Base-by-base conservation (phyloP, 345 rosid genomes). In the Turritis glabra region DNA sequence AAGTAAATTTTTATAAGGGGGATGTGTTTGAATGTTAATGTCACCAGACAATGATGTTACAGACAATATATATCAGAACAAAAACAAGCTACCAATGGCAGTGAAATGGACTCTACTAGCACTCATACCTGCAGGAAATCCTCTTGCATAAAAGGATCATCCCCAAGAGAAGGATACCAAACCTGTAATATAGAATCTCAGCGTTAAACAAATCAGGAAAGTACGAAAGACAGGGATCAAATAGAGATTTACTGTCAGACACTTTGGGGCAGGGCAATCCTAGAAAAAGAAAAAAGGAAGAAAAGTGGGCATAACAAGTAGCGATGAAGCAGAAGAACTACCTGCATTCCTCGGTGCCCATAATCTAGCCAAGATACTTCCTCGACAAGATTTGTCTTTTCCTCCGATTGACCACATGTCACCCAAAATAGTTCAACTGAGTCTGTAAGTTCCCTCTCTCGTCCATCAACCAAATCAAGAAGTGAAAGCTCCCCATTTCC, bases 331-430 rank as follows among this genome's bases (percentile, higher is more conserved):
- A 59, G 63, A 66, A 60, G 68, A 52, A 35, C 86, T 84, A 90
- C 99, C 94, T 95, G 99, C 99, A 95, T 95, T 83, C 98, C 99
- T 77, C 97, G 84, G 72, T 90, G 88, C 21, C 99, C 97, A 50
- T 95, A 95, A 83, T 92, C 99, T 77, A 95, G 83, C 99, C 99
- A 95, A 59, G 99, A 92, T 30, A 95, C 97, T 68, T 92, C 99
- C 81, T 92, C 99, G 25, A 95, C 86, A 57, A 95, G 82, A 84
- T 87, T 95, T 67, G 86, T 82, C 72, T 89, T 90, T 66, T 89
- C 98, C 76, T 89, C 92, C 3, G 94, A 83, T 64, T 87, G 98
- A 77, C 99, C 97, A 81, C 98, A 95, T 27, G 98, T 95, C 56
- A 95, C 99, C 99, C 98, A 95, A 83, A 95, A 92, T 67, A 95